Percentiles rank a stretch among this genome's conserved stretches.
These are phyloP conservation scores for Novymonas esmeraldas DNA, from an alignment of 208 protist genomes.

Conservation along the genomic window DNA sequence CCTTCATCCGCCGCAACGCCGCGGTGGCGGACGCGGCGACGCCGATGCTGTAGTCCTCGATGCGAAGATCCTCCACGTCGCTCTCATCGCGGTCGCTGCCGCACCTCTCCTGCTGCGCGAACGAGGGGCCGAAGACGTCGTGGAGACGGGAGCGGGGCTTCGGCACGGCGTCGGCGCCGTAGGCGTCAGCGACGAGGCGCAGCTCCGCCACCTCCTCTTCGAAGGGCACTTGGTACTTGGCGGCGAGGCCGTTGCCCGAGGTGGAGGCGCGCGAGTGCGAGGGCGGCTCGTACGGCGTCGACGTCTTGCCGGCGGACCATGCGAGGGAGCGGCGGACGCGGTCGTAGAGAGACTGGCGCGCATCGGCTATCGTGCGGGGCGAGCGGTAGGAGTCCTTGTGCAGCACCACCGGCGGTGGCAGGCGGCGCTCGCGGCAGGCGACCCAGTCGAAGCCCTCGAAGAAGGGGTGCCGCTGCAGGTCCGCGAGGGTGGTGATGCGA, in stretches of 20 bases:
- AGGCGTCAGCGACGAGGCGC: slow-evolving; percentile 35
- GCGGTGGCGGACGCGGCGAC: not conserved
- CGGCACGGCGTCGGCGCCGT: slow-evolving; percentile 37
- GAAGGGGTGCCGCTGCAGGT: slow-evolving; percentile 59
- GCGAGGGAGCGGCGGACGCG: slow-evolving; percentile 30
- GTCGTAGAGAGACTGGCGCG: slow-evolving; percentile 31
- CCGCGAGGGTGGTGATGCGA: slow-evolving; percentile 48
- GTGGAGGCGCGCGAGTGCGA: slow-evolving; percentile 8
- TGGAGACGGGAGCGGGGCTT: slow-evolving; percentile 31
- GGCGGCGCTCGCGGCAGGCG: slow-evolving; percentile 48
- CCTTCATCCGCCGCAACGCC: slow-evolving; percentile 9
- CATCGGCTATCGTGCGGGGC: slow-evolving; percentile 24
- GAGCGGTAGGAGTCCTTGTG: slow-evolving; percentile 58
- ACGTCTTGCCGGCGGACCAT: slow-evolving; percentile 8
- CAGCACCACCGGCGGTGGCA: slow-evolving; percentile 60
- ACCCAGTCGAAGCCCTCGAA: slow-evolving; percentile 81
- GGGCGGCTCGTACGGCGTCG: slow-evolving; percentile 5
- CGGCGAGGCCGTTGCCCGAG: slow-evolving; percentile 13
- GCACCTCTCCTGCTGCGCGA: slow-evolving; percentile 51
- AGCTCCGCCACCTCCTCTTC: slow-evolving; percentile 47
- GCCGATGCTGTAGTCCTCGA: slow-evolving; percentile 18
- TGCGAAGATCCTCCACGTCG: slow-evolving; percentile 26
- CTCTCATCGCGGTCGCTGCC: slow-evolving; percentile 58
- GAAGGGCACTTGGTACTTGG: slow-evolving; percentile 32
- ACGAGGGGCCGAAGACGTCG: slow-evolving; percentile 60